Evolutionary conservation across 768 basidiomycete genomes (phyloP), one percentile per base, ranked within the genome.

Genomic region (Trametes sanguinea): DNA sequence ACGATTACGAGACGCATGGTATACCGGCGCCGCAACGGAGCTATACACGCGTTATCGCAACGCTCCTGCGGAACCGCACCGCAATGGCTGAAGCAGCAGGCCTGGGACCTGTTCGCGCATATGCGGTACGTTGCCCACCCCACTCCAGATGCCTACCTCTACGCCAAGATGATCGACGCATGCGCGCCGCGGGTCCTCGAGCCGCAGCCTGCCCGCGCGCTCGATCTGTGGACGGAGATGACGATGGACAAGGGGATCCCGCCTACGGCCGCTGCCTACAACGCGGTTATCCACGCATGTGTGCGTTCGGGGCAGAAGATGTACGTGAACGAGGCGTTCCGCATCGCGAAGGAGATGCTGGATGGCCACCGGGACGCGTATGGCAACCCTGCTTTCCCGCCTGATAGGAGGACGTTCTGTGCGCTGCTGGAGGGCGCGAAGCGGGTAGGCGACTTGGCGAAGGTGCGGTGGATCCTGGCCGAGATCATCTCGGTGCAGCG

Each of bases 51-150:
- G 75, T 88, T 50, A 89, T 96, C 61, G 76, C 77, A 5, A 73
- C 80, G 47, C 86, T 87, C 37, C 84, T 83, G 67, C 77, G 78
- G 45, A 76, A 78, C 30, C 78, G 76, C 7, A 74, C 76, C 10
- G 37, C 74, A 68, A 40, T 72, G 1, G 84, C 83, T 2, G 83
- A 83, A 35, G 89, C 91, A n/a, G 0, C 88, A 92, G 62, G 95
- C 92, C 2, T 97, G 94, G 93, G 93, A 98, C 70, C 83, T 98
- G 43, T 98, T 93, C 73, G 79, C 90, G 2, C 96, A 99, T 74
- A 95, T 97, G 92, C 92, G 96, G 48, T 95, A 97, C 63, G 91
- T 92, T 13, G 93, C 96, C 1, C 94, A 98, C 71, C 87, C 94
- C 0, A 76, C 77, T 3, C 95, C 95, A 0, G 86, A 90, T 64